Conservation (phyloP, 2,329 filamentous ascomycete species). For the Arachnomyces sp. region DNA sequence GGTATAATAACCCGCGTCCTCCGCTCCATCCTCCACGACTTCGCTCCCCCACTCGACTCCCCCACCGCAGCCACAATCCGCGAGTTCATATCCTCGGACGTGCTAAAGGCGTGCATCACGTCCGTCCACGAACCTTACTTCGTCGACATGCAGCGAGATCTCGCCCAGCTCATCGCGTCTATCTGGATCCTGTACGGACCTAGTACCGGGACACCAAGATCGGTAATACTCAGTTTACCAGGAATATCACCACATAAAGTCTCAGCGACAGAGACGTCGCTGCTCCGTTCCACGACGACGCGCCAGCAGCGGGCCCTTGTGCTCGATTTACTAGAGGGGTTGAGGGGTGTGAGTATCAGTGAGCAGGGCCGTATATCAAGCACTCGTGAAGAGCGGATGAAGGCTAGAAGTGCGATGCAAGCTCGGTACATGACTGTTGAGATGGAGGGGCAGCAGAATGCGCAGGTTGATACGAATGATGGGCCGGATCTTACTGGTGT, state of each 20-base stretch:
- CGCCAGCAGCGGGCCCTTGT: slow-evolving; percentile 73
- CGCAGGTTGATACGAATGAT: slow-evolving; percentile 36
- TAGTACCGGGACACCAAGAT: slow-evolving; percentile 59
- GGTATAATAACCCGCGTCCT: slow-evolving; percentile 80
- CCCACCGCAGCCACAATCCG: slow-evolving; percentile 61
- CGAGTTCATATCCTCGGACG: slow-evolving; percentile 81
- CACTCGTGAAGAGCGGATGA: slow-evolving; percentile 32
- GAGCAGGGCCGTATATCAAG: slow-evolving; percentile 76
- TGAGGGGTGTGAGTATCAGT: slow-evolving; percentile 84
- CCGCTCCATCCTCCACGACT: slow-evolving; percentile 73
- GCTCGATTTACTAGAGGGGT: slow-evolving; percentile 72
- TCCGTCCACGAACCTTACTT: slow-evolving; percentile 94
- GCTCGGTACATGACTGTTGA: slow-evolving; percentile 37
- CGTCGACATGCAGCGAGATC: slow-evolving; percentile 87
- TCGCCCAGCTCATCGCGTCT: slow-evolving; percentile 77
- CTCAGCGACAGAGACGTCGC: slow-evolving; percentile 52
- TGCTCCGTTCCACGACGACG: slow-evolving; percentile 48
- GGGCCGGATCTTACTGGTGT: slow-evolving; percentile 45
- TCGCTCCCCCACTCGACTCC: slow-evolving; percentile 42
- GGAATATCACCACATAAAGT: slow-evolving; percentile 64
- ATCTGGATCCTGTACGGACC: slow-evolving; percentile 71
- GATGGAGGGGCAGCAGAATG: slow-evolving; percentile 33
- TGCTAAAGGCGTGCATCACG: slow-evolving; percentile 80
- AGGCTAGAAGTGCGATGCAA: slow-evolving; percentile 34
- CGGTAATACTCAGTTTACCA: slow-evolving; percentile 71